These are phyloP conservation scores for Dalbergia cochinchinensis DNA, from an alignment of 306 rosid species.

Conservation along the genomic window DNA sequence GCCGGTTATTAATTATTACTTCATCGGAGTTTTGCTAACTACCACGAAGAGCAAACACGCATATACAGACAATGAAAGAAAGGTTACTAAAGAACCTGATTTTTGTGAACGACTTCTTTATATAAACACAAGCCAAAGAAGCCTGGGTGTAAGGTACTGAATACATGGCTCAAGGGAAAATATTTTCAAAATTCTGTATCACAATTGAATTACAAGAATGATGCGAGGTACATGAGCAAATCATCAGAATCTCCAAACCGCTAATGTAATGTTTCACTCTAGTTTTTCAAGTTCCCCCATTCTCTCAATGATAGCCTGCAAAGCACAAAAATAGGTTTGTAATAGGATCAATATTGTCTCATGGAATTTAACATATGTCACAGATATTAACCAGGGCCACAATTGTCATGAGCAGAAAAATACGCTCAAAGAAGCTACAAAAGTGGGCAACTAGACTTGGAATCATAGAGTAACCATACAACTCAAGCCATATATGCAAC, in stretches of 20 bases:
- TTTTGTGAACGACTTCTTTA: conserved; percentile 26
- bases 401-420: conserved; percentile 27
- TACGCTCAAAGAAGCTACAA: not conserved
- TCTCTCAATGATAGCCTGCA: conserved; percentile 66
- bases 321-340: conserved; percentile 22
- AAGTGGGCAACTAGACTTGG: conserved; percentile 9
- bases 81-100: conserved; percentile 10
- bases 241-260: conserved; percentile 42
- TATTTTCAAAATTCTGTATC: conserved; percentile 44
- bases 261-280: conserved; percentile 42
- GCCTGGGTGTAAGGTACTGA: conserved; percentile 33
- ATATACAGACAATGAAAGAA: not conserved
- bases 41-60: not conserved
- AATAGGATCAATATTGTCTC: conserved; percentile 1
- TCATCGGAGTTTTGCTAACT: conserved; percentile 1
- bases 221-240: conserved; percentile 32
- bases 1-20: not conserved
- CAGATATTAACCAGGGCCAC: conserved; percentile 14
- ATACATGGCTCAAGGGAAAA: conserved; percentile 43
- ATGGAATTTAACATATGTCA: not conserved
- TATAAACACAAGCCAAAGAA: conserved; percentile 46
- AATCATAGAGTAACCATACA: conserved; percentile 4
- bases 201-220: conserved; percentile 47
- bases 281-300: conserved; percentile 69
- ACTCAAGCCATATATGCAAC: not conserved